These are phyloP conservation scores for Irpex sp. DNA, from an alignment of 1,284 basidiomycete species.

Conservation along the genomic window DNA sequence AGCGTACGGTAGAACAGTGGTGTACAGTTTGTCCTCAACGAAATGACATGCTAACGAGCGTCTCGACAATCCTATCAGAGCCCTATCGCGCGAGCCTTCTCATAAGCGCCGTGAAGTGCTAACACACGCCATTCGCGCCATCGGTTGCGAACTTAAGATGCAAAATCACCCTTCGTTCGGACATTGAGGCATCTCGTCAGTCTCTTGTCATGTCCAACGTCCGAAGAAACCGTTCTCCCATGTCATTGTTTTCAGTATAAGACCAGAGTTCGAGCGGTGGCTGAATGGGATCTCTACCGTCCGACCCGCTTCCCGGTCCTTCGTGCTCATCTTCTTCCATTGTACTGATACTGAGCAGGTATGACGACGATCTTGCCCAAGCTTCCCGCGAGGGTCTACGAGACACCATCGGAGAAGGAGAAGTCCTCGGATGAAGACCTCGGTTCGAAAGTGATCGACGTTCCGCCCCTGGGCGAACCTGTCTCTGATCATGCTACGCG, in stretches of 20 bases:
- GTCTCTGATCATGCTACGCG: conserved; percentile 17
- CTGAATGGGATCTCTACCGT: not conserved
- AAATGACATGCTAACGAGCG: conserved; percentile 16
- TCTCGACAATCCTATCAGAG: conserved; percentile 9
- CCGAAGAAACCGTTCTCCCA: not conserved
- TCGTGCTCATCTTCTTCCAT: not conserved
- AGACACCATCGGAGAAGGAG: not conserved
- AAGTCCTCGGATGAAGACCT: conserved; percentile 2
- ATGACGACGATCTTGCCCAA: conserved; percentile 23
- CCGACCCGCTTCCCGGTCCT: not conserved
- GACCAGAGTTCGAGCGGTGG: not conserved
- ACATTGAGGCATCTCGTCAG: not conserved
- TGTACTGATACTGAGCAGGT: not conserved
- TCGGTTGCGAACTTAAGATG: not conserved
- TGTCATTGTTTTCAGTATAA: not conserved
- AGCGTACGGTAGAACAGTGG: conserved; percentile 14
- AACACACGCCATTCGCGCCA: conserved; percentile 9
- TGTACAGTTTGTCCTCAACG: conserved; percentile 11
- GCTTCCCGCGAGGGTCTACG: not conserved
- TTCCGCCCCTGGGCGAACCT: conserved; percentile 24
- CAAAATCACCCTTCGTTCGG: not conserved
- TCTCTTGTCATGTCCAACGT: not conserved
- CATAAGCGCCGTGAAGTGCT: conserved; percentile 26
- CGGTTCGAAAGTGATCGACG: conserved; percentile 17
- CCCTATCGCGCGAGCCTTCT: conserved; percentile 17